Conservation (phyloP, 2,329 filamentous ascomycete species). For the Zymoseptoria pseudotritici region DNA sequence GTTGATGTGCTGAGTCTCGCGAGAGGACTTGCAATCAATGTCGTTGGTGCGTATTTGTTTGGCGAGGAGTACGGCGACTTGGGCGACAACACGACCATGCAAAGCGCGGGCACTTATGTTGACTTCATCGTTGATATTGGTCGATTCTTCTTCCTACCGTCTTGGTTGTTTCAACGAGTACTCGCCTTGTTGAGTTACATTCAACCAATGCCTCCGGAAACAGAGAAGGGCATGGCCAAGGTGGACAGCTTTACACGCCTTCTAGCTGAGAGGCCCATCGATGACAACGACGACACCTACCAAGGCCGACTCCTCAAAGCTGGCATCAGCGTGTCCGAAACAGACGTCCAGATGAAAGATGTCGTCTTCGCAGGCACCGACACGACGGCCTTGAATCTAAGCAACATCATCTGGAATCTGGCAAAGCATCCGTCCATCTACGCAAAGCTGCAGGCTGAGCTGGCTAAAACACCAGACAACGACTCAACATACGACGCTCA, state of each 20-base stretch:
- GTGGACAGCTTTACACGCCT: constrained; percentile 40
- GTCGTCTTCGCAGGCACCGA: constrained; percentile 50
- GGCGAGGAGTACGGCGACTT: constrained; percentile 44
- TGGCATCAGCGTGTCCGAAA: constrained; percentile 38
- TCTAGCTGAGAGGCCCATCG: constrained; percentile 30
- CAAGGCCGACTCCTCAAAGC: constrained; percentile 42
- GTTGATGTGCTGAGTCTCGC: constrained; percentile 46
- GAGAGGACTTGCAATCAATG: constrained; percentile 47
- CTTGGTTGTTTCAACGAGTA: constrained; percentile 33
- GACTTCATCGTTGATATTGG: constrained; percentile 49
- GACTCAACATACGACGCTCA: constrained; percentile 27
- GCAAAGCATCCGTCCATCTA: constrained; percentile 37
- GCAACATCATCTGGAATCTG: constrained; percentile 42
- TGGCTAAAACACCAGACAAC: constrained; percentile 20
- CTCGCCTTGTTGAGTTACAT: constrained; percentile 33
- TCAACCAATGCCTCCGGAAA: constrained; percentile 28
- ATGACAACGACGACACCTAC: constrained; percentile 35
- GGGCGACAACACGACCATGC: constrained; percentile 24
- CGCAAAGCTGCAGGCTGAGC: constrained; percentile 29
- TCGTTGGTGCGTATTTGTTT: constrained; percentile 49
- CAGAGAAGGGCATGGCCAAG: constrained; percentile 29
- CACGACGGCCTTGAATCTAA: constrained; percentile 46
- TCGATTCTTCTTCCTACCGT: constrained; percentile 48
- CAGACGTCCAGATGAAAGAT: constrained; percentile 47
- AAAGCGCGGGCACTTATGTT: constrained; percentile 43